A percentile compares a stretch with the other conserved stretches of the same genome.
These are phyloP conservation scores for Stephania cephalantha DNA, from an alignment of 164 flowering plant species.

Conservation along the genomic window DNA sequence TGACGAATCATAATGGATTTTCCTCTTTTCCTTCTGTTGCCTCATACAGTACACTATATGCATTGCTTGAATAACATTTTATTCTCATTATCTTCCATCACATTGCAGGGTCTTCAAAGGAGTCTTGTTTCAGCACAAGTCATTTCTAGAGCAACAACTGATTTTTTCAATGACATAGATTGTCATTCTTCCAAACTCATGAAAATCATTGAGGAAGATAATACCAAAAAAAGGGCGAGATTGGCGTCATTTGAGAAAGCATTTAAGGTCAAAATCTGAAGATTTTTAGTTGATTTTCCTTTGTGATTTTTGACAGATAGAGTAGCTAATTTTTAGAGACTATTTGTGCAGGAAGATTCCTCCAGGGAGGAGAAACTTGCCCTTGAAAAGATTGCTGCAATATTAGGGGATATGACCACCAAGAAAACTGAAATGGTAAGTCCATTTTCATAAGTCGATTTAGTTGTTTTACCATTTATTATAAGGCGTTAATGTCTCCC, in stretches of 20 bases:
- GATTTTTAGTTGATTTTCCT: background rate
- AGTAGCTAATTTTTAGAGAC: background rate
- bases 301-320: background rate
- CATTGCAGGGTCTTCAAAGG: conserved; percentile 46
- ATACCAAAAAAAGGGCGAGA: conserved; percentile 30
- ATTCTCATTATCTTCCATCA: background rate
- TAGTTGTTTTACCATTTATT: background rate
- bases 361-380: conserved; percentile 64
- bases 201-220: conserved; percentile 41
- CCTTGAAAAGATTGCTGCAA: conserved; percentile 50
- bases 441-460: background rate
- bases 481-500: background rate
- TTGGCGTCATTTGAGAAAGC: conserved; percentile 44
- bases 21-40: background rate
- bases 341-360: conserved; percentile 58
- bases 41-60: background rate
- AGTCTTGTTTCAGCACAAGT: conserved; percentile 51
- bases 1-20: background rate
- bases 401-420: conserved; percentile 42
- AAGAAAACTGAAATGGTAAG: conserved; percentile 54
- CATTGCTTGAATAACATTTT: background rate
- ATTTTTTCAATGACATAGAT: conserved; percentile 45
- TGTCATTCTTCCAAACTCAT: conserved; percentile 40
- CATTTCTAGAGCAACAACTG: conserved; percentile 53
- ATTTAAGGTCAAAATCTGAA: conserved; percentile 43